Evolutionary conservation across 169 alveolate genomes (phyloP), one percentile per base, ranked within the genome.

Genomic region (Eimeria mitis): DNA sequence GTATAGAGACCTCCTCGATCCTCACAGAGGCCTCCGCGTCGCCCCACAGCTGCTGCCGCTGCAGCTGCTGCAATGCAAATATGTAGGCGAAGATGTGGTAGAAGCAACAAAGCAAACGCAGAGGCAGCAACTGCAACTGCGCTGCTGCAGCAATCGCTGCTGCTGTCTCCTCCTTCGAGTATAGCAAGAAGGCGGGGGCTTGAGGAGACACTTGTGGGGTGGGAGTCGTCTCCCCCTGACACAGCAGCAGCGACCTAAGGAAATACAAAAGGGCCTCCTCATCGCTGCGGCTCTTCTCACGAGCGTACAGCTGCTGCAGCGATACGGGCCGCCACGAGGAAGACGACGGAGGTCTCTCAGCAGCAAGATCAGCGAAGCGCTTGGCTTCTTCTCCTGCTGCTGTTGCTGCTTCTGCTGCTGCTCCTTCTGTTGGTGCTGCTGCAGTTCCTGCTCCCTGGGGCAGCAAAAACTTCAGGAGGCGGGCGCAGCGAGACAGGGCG

Each of bases 41-140:
- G 40, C 96, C 96, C 96, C 96, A 91, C 44, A 63, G 71, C 70
- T 88, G 94, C 94, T 65, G 94, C 84, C 84, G 65, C 84, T 88
- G 94, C 71, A 68, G 84, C 68, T 88, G 94, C 68, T 88, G 94
- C 83, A 91, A 78, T n/a, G 89, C 96, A 28, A 65, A 63, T 40
- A 91, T 52, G 63, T 68, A 91, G 13, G 89, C 85, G 47, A 91
- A 91, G 21, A 91, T 91, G 87, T 91, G 96, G 65, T 91, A 91
- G 59, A 91, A 91, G 65, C 89, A 42, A 71, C 91, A 37, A 49
- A 91, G 96, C 47, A 78, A 76, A 52, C 91, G 91, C 68, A 91
- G 85, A 21, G 96, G 96, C 84, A 91, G 92, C 71, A 91, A 49
- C 44, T 78, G 81, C 76, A 91, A 92, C 84, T 87, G 79, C 61